These are phyloP conservation scores for Cyclotella baltica DNA, from an alignment of 108 stramenopile species.

Conservation along the genomic window DNA sequence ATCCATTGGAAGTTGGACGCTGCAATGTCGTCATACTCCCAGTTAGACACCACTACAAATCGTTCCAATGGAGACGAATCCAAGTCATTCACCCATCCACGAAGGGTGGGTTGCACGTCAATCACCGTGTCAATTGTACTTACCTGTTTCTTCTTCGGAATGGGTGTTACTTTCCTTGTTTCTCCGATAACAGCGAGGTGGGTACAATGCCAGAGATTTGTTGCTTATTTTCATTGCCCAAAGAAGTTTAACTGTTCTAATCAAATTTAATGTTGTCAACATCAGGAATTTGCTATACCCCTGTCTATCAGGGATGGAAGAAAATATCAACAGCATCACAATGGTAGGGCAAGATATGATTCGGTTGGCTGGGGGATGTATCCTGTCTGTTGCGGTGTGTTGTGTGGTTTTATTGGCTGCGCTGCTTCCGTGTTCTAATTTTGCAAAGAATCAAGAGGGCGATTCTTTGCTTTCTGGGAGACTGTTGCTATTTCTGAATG, in stretches of 20 bases:
- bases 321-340: conserved; percentile 11
- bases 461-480: conserved; percentile 37
- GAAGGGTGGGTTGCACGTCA: background rate
- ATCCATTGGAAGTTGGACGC: background rate
- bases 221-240: no score
- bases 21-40: background rate
- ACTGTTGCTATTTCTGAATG: conserved; percentile 42
- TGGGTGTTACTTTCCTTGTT: conserved; percentile 38
- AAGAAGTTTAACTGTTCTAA: no score
- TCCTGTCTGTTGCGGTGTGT: conserved; percentile 45
- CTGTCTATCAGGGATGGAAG: conserved; percentile 42
- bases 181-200: conserved; percentile 37
- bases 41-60: background rate
- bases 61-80: background rate
- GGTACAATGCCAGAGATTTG: conserved; percentile 6
- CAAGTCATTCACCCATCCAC: background rate
- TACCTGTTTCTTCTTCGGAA: conserved; percentile 17
- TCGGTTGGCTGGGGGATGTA: conserved; percentile 46
- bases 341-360: conserved; percentile 40
- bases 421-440: conserved; percentile 38
- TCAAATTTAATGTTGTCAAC: background rate
- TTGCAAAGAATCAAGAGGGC: conserved; percentile 22
- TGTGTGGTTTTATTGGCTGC: conserved; percentile 35
- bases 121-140: conserved; percentile 28
- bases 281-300: conserved; percentile 47